Evolutionary conservation across 2,329 filamentous ascomycete species (phyloP), one percentile per base, ranked within the genome.

Genomic region (Cladosporium sp.): DNA sequence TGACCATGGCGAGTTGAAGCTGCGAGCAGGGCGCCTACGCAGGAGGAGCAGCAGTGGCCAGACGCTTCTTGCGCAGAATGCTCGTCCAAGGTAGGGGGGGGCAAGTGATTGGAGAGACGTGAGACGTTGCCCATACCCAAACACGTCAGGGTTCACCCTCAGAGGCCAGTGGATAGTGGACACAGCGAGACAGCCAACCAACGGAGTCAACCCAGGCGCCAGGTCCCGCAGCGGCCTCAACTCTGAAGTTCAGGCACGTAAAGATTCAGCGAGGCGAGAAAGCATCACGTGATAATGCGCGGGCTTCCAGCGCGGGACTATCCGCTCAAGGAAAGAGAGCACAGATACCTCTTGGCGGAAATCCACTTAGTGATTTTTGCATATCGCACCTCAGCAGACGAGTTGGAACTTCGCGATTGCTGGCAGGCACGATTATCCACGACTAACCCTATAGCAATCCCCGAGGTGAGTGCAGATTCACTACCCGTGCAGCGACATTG

Each of bases 1-100:
- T 61, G 15, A 54, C 50, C 59, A 61, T 61, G 50, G 43, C 50
- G n/a, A 37, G 45, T 41, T 36, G 45, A 17, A 48, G 24, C 37
- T 48, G 19, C 45, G 34, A 17, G 44, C 36, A 39, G 36, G 44
- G 36, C 44, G 24, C 13, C 11, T 47, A 38, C 24, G 24, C 44
- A 30, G 22, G 19, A 30, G 22, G 19, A 22, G 24, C 36, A 40
- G 36, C 36, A 47, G 44, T 20, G 44, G 36, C 36, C 44, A 39
- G 44, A 27, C 22, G 18, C 36, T n/a, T n/a, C 36, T 47, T 17
- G 22, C 17, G 36, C 44, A 34, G 36, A 29, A 20, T 40, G 24
- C 13, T 47, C 20, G 34, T 48, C 37, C 45, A 24, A 24, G 12
- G 19, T 34, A 41, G 24, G 45, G 45, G 44, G 19, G 36, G 32